Evolutionary conservation across 495 filamentous ascomycete species (phyloP), one percentile per base, ranked within the genome.

Genomic region (Astrocystis sublimbata): DNA sequence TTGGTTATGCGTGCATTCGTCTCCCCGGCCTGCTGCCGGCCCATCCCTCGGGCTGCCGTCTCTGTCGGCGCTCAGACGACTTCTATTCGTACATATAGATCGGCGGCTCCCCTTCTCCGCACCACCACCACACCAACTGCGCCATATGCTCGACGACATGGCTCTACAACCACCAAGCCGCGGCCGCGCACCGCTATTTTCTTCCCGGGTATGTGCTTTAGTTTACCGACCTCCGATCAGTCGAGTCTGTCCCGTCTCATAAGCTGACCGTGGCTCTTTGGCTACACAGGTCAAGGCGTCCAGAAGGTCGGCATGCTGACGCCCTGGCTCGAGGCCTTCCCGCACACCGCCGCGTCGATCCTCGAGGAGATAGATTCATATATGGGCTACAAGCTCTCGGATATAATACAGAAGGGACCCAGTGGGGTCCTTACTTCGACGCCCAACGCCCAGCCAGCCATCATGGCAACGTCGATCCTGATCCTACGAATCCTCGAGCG

Each of bases 301-400:
- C 94, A 98, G 73, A 87, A 90, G 68, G 89, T 97, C 4, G 93
- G 92, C 70, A 98, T 98, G 94, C 80, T 89, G 33, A 81, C 81
- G 28, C 84, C 90, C 33, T 97, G 96, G 91, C 79, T 92, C 60
- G 84, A 89, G 63, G 85, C 85, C 52, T 98, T 96, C 72, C 93
- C 94, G 13, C 68, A 72, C 46, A 96, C 90, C 31, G 87, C 89
- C 19, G 74, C 73, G 6, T 83, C 83, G 4, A 81, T 96, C 31
- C 74, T 97, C 56, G 85, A 96, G 58, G 88, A 96, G 75, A 91
- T 96, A 75, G 93, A 98, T 77, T 71, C 81, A 43, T 83, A 85
- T 3, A 79, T 97, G 62, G 80, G 86, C 45, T 83, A 87, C 64
- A 78, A 81, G 66, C 78, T 97, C 26, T 90, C 91, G 35, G 77